Conservation (phyloP, 257 asterid species). For the Lycium ferocissimum region DNA sequence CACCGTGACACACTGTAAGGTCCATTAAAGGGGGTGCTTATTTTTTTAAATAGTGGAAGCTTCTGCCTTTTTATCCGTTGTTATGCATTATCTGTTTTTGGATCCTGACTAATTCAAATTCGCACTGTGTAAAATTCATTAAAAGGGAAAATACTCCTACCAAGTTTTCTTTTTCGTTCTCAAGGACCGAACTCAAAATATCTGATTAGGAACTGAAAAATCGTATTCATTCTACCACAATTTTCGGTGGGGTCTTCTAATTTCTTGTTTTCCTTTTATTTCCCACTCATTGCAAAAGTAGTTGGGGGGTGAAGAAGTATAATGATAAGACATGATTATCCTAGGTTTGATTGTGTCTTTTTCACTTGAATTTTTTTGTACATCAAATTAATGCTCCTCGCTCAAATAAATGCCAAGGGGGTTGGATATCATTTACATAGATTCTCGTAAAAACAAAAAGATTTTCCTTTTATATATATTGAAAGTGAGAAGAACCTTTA, state of each 20-base stretch:
- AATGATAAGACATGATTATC: not conserved
- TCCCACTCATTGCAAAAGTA: not conserved
- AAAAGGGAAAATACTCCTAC: not conserved
- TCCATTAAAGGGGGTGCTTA: too few relatives aligned
- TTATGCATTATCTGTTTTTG: not conserved
- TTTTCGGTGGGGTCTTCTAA: not conserved
- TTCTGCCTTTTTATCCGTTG: not conserved
- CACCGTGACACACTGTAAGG: not conserved
- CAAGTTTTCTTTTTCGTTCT: not conserved
- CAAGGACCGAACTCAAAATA: not conserved
- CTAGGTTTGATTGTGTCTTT: slow-evolving; percentile 12
- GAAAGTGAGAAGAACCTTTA: too few relatives aligned
- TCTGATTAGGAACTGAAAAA: rapidly evolving
- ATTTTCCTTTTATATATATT: too few relatives aligned
- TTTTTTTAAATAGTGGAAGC: not conserved
- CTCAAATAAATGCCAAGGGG: not conserved
- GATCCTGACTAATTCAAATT: not conserved
- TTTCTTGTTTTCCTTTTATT: too few relatives aligned
- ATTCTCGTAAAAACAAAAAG: not conserved
- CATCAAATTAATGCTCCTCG: not conserved
- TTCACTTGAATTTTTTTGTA: not conserved
- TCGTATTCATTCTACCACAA: not conserved
- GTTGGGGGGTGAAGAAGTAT: not conserved
- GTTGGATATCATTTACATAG: not conserved
- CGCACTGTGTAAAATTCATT: not conserved